phyloP scores from a whole-genome alignment of 2,329 filamentous ascomycete species.

The Epicoccum nigrum region DNA sequence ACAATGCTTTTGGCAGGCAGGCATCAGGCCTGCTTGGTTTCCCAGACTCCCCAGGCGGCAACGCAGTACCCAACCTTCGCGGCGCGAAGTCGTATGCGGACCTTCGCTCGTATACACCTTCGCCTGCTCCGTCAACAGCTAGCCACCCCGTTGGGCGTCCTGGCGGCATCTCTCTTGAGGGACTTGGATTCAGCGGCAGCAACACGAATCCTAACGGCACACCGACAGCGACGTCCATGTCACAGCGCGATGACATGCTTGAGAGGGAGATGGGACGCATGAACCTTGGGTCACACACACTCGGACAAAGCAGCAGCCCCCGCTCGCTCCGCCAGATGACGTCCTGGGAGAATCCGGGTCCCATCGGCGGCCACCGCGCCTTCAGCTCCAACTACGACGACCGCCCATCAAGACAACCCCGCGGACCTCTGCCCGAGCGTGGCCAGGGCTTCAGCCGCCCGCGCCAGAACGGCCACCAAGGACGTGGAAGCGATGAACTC shows the following conservation, averaged over 20 bases:
- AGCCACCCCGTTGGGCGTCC: conserved; percentile 77
- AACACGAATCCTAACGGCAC: conserved; percentile 72
- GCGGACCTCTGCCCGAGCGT: conserved; percentile 66
- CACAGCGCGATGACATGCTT: conserved; percentile 64
- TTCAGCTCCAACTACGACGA: conserved; percentile 67
- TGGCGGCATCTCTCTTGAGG: conserved; percentile 58
- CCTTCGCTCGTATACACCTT: conserved; percentile 91
- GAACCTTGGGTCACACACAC: conserved; percentile 56
- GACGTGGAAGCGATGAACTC: conserved; percentile 68
- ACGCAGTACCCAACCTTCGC: conserved; percentile 78
- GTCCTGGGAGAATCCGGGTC: conserved; percentile 65
- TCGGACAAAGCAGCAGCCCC: conserved; percentile 60
- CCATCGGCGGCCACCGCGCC: conserved; percentile 68
- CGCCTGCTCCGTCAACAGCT: conserved; percentile 85
- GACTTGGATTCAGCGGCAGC: conserved; percentile 57
- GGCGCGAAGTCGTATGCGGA: conserved; percentile 97
- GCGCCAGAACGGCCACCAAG: conserved; percentile 66
- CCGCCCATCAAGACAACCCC: conserved; percentile 66
- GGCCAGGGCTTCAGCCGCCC: conserved; percentile 62
- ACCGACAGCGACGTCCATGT: conserved; percentile 59
- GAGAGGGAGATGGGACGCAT: conserved; percentile 69
- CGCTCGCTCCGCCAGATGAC: conserved; percentile 65
- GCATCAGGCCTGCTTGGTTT: conserved; percentile 78
- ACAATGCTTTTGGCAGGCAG: conserved; percentile 78
- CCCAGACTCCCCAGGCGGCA: conserved; percentile 74